These are phyloP conservation scores for Vanrija pseudolonga DNA, from an alignment of 1,284 basidiomycete genomes.

Conservation along the genomic window DNA sequence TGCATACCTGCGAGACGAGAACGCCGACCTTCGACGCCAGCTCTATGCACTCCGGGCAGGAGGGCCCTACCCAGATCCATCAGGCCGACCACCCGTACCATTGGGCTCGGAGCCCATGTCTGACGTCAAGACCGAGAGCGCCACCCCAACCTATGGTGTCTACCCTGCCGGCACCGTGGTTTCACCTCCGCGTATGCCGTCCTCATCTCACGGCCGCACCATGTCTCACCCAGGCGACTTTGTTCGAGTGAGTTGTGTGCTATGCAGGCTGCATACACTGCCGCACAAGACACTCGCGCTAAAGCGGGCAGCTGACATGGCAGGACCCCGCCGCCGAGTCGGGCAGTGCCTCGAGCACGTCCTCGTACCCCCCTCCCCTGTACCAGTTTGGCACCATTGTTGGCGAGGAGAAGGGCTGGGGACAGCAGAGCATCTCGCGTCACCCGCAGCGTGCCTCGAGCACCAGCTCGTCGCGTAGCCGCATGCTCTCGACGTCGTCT, in stretches of 20 bases:
- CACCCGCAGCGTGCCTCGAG: slow-evolving; percentile 9
- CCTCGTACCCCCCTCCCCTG: slow-evolving; percentile 18
- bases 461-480: slow-evolving; percentile 20
- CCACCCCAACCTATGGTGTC: not conserved
- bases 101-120: not conserved
- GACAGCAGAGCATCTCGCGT: slow-evolving; percentile 4
- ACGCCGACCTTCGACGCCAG: slow-evolving; percentile 39
- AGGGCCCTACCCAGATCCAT: slow-evolving; percentile 1
- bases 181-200: slow-evolving; percentile 11
- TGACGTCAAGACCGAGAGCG: slow-evolving; percentile 6
- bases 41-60: slow-evolving; percentile 28
- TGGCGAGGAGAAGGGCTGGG: slow-evolving; percentile 5
- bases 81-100: slow-evolving; percentile 2
- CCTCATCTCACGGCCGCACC: slow-evolving; percentile 16
- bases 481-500: slow-evolving; percentile 33
- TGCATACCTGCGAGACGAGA: slow-evolving; percentile 41
- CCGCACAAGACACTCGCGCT: not conserved
- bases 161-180: slow-evolving; percentile 10
- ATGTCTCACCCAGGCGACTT: slow-evolving; percentile 21
- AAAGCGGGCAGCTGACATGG: not conserved
- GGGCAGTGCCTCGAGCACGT: slow-evolving; percentile 8
- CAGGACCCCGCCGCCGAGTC: slow-evolving; percentile 13
- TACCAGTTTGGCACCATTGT: slow-evolving; percentile 19
- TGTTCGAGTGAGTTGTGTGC: slow-evolving; percentile 12
- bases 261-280: not conserved